Conservation (phyloP, 2,329 filamentous ascomycete genomes). For the Botrytis deweyae region DNA sequence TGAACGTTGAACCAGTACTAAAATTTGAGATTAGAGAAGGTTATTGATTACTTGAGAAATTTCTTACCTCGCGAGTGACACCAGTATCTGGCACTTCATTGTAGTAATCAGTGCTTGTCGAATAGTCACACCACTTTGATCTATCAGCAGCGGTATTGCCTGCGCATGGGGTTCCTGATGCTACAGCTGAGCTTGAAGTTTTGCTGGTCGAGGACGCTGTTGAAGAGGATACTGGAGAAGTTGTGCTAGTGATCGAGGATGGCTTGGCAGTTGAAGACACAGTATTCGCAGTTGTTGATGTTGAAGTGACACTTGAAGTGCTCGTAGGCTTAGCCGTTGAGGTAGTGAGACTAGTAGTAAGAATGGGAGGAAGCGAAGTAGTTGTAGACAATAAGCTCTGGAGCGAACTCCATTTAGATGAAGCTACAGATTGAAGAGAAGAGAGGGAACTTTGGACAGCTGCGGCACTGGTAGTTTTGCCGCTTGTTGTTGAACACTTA, state of each 20-base stretch:
- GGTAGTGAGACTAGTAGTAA: background rate
- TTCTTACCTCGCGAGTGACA: conserved; percentile 45
- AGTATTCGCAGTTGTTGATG: background rate
- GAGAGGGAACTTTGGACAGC: background rate
- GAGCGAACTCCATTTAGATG: conserved; percentile 16
- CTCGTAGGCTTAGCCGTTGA: background rate
- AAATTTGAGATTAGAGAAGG: background rate
- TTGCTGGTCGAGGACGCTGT: background rate
- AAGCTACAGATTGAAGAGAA: conserved; percentile 12
- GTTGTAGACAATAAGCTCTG: conserved; percentile 6
- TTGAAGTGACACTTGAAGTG: background rate
- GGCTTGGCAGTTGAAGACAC: background rate
- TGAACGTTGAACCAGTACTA: conserved; percentile 27
- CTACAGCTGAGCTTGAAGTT: background rate
- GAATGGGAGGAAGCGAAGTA: conserved; percentile 8
- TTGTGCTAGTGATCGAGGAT: background rate
- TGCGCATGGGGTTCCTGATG: conserved; percentile 15
- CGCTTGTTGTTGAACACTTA: background rate
- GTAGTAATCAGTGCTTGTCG: conserved; percentile 45
- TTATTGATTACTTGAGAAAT: conserved; percentile 26
- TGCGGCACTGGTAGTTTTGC: background rate
- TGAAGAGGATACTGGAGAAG: background rate
- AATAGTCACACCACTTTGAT: conserved; percentile 47
- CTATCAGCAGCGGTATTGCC: conserved; percentile 23
- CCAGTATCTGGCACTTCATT: conserved; percentile 42